These are phyloP conservation scores for Sesbania bispinosa DNA, from an alignment of 306 rosid genomes.

Conservation along the genomic window DNA sequence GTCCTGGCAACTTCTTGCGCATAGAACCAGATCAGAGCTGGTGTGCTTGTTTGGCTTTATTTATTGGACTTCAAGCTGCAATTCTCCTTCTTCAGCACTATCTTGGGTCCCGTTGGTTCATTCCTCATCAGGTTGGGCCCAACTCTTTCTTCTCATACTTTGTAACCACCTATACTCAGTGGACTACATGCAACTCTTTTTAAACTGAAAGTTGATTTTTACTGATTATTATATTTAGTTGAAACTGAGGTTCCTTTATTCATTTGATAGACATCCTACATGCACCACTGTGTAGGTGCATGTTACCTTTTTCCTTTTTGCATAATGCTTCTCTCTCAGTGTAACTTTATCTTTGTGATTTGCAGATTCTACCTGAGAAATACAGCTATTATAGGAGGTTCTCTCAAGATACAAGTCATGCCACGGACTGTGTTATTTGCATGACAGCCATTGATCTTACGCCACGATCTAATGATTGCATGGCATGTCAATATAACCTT, in stretches of 20 bases:
- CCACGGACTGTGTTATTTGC: conserved; percentile 93
- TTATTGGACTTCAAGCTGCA: conserved; percentile 70
- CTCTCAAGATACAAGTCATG: conserved; percentile 56
- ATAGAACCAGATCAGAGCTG: conserved; percentile 74
- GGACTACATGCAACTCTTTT: neutral
- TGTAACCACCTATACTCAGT: neutral
- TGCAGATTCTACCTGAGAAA: conserved; percentile 93
- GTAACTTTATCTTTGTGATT: conserved; percentile 19
- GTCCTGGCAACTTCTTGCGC: conserved; percentile 96
- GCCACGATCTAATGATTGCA: conserved; percentile 78
- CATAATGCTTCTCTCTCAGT: conserved; percentile 8
- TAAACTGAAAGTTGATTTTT: too few relatives aligned
- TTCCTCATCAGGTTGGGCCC: conserved; percentile 85
- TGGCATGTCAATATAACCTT: conserved; percentile 46
- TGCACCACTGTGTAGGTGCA: too few relatives aligned
- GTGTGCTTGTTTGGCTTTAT: conserved; percentile 67
- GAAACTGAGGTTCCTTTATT: too few relatives aligned
- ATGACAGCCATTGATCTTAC: conserved; percentile 75
- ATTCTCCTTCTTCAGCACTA: conserved; percentile 93
- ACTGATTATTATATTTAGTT: too few relatives aligned
- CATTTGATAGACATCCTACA: too few relatives aligned
- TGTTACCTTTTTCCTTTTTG: too few relatives aligned
- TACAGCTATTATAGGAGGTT: conserved; percentile 80
- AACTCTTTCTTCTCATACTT: neutral
- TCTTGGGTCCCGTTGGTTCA: conserved; percentile 96